Evolutionary conservation across 352 stramenopile species (phyloP).

Genomic region (Globisporangium rhizosaccharum): DNA sequence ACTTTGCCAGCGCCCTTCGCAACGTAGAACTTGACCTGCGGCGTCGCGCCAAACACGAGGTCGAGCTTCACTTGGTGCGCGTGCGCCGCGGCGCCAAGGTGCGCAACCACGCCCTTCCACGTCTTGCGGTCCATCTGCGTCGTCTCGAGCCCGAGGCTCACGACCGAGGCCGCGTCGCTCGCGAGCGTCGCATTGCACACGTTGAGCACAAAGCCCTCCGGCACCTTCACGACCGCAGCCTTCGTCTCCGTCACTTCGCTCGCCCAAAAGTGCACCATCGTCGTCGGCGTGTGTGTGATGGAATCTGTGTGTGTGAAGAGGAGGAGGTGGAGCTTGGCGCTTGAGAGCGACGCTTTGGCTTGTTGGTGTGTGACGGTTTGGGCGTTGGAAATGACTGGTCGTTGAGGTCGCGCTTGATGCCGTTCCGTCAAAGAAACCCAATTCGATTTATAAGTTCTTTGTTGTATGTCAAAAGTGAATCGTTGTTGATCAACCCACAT

Average conservation of each 20-base stretch:
- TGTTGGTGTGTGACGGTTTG: too few relatives aligned
- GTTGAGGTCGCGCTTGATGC: too few relatives aligned
- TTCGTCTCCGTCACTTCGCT: conserved; percentile 55
- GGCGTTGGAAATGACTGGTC: too few relatives aligned
- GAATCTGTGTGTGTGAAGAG: background rate
- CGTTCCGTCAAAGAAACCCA: too few relatives aligned
- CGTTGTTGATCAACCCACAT: too few relatives aligned
- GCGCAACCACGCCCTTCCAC: conserved; percentile 65
- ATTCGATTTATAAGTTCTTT: too few relatives aligned
- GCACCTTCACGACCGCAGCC: conserved; percentile 38
- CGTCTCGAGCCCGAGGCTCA: conserved; percentile 58
- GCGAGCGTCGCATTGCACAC: conserved; percentile 45
- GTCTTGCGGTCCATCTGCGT: conserved; percentile 50
- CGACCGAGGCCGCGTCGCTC: conserved; percentile 16
- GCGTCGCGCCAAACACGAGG: conserved; percentile 51
- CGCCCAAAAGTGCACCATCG: conserved; percentile 55
- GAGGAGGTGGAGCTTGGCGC: background rate
- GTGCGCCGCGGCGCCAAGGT: conserved; percentile 38
- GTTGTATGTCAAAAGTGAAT: too few relatives aligned
- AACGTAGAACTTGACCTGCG: conserved; percentile 77
- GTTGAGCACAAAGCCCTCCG: conserved; percentile 59
- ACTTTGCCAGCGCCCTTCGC: conserved; percentile 49
- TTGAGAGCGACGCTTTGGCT: background rate
- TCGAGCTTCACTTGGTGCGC: conserved; percentile 73
- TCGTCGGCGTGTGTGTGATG: background rate